phyloP scores from a whole-genome alignment of 2,329 filamentous ascomycete species.

The Diplodia mutila region DNA sequence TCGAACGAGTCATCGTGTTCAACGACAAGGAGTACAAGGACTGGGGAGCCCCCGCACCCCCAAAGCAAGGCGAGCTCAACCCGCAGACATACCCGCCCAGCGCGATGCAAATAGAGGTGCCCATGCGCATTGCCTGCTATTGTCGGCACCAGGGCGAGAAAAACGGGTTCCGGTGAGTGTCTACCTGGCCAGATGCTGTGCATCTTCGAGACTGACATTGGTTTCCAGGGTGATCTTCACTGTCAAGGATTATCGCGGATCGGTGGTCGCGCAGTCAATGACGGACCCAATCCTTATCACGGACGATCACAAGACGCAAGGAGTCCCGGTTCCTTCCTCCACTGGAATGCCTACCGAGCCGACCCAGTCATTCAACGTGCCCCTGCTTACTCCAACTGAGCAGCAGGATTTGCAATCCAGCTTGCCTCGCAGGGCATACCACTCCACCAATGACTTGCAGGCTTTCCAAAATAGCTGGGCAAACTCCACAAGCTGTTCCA shows the following conservation, averaged over 20 bases:
- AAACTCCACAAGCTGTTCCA: neutral
- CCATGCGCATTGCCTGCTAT: conserved; percentile 96
- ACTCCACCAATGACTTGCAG: conserved; percentile 67
- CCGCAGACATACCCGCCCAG: neutral
- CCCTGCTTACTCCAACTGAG: conserved; percentile 12
- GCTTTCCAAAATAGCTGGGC: conserved; percentile 48
- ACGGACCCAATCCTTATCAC: conserved; percentile 93
- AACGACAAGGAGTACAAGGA: conserved; percentile 44
- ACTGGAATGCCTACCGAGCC: conserved; percentile 37
- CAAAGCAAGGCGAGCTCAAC: neutral
- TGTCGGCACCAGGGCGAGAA: conserved; percentile 92
- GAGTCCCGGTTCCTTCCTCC: conserved; percentile 34
- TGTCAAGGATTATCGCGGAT: conserved; percentile 76
- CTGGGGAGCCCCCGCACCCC: conserved; percentile 27
- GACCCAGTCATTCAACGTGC: conserved; percentile 27
- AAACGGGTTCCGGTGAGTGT: conserved; percentile 68
- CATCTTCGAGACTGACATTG: neutral
- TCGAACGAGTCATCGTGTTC: conserved; percentile 49
- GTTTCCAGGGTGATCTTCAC: conserved; percentile 76
- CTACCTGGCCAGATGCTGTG: neutral
- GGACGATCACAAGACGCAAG: conserved; percentile 90
- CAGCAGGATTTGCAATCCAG: conserved; percentile 33
- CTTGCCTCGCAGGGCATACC: conserved; percentile 57
- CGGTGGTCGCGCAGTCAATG: conserved; percentile 78
- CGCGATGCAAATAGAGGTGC: conserved; percentile 76